phyloP scores from a whole-genome alignment of 768 basidiomycete species.

The Agrocybe pediades region DNA sequence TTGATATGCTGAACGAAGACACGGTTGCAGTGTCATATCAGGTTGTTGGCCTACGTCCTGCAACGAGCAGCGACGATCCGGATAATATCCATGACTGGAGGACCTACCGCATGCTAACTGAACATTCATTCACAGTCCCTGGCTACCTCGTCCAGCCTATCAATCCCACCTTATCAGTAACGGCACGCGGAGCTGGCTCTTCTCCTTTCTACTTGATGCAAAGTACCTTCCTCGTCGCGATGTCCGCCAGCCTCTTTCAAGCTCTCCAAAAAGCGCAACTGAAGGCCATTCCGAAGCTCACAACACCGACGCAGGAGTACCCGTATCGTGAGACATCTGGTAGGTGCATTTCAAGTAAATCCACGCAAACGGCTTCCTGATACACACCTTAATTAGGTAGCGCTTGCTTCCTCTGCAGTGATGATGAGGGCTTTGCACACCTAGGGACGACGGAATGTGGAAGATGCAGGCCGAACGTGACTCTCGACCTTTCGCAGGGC shows the following conservation, averaged over 20 bases:
- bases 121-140: conserved; percentile 20
- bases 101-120: conserved; percentile 14
- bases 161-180: conserved; percentile 18
- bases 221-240: conserved; percentile 16
- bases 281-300: conserved; percentile 16
- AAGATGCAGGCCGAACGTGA: conserved; percentile 7
- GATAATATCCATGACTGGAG: conserved; percentile 25
- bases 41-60: conserved; percentile 21
- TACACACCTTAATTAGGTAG: conserved; percentile 7
- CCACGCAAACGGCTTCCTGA: not conserved
- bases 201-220: conserved; percentile 20
- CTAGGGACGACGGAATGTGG: conserved; percentile 13
- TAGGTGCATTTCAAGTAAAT: not conserved
- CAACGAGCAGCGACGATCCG: conserved; percentile 20
- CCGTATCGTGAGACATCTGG: conserved; percentile 19
- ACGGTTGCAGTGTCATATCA: conserved; percentile 22
- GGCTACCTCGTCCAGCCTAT: conserved; percentile 24
- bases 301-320: conserved; percentile 8
- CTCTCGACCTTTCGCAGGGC: conserved; percentile 14
- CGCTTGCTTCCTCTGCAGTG: conserved; percentile 23
- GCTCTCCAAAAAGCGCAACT: conserved; percentile 5
- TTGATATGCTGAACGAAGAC: conserved; percentile 20
- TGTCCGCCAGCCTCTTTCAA: conserved; percentile 20
- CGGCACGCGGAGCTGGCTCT: not conserved
- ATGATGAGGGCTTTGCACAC: conserved; percentile 9